Evolutionary conservation across 2,329 filamentous ascomycete genomes (phyloP).

Genomic region (Dactylellina haptotyla): DNA sequence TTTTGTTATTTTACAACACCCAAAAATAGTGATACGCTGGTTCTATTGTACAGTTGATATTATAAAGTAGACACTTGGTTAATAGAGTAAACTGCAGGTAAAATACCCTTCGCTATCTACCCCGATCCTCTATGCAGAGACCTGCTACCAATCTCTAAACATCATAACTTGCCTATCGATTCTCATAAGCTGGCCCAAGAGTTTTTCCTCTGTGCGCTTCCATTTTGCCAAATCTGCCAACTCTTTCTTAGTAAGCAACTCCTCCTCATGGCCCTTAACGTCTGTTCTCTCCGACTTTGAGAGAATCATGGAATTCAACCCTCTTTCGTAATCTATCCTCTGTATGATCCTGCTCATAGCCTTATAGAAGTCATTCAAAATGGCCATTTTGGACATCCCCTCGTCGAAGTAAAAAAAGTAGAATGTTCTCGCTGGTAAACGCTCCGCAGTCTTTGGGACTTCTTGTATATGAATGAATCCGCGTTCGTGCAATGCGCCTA

Average conservation of each 20-base stretch:
- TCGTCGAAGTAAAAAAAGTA: slow-evolving; percentile 63
- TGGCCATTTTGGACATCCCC: slow-evolving; percentile 55
- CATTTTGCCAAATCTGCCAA: slow-evolving; percentile 74
- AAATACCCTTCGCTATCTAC: no score
- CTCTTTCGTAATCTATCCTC: slow-evolving; percentile 79
- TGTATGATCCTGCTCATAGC: slow-evolving; percentile 86
- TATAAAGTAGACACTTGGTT: no score
- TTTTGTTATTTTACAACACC: no score
- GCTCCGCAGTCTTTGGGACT: slow-evolving; percentile 85
- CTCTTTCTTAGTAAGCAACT: slow-evolving; percentile 79
- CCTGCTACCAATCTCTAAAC: slow-evolving; percentile 76
- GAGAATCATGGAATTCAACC: slow-evolving; percentile 76
- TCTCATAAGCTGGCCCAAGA: slow-evolving; percentile 80
- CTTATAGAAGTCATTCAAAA: slow-evolving; percentile 87
- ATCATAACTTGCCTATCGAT: slow-evolving; percentile 86
- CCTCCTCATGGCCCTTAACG: slow-evolving; percentile 83
- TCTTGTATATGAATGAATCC: slow-evolving; percentile 93
- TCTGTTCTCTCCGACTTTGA: slow-evolving; percentile 85
- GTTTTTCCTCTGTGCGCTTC: slow-evolving; percentile 72
- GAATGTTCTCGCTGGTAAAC: slow-evolving; percentile 82
- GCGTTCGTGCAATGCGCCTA: slow-evolving; percentile 84
- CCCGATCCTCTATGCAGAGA: no score
- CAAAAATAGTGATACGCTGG: no score
- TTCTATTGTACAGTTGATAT: no score
- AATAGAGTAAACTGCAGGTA: no score